Evolutionary conservation across 495 filamentous ascomycete species (phyloP).

Genomic region (Friedmanniomyces endolithicus): DNA sequence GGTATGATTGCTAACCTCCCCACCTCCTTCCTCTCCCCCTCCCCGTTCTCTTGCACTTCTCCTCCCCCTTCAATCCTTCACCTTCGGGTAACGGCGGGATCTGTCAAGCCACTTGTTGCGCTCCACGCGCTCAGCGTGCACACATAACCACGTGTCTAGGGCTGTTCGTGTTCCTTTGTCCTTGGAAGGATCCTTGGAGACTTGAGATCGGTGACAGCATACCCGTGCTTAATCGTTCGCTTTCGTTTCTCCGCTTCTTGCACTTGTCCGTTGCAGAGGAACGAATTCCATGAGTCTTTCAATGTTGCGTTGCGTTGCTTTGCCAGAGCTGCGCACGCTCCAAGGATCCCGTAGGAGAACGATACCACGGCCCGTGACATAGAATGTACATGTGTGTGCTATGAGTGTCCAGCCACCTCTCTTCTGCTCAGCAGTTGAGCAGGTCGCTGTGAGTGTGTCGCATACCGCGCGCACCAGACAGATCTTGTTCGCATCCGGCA

Average conservation of each 20-base stretch:
- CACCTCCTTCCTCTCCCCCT: slow-evolving; percentile 18
- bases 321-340: slow-evolving; percentile 48
- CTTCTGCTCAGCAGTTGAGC: slow-evolving; percentile 32
- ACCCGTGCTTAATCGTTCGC: slow-evolving; percentile 52
- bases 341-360: slow-evolving; percentile 57
- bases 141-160: slow-evolving; percentile 69
- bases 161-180: slow-evolving; percentile 68
- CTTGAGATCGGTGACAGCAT: slow-evolving; percentile 53
- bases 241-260: slow-evolving; percentile 54
- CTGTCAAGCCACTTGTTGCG: slow-evolving; percentile 15
- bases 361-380: slow-evolving; percentile 31
- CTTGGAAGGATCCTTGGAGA: slow-evolving; percentile 74
- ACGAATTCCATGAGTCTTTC: slow-evolving; percentile 54
- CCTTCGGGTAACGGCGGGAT: slow-evolving; percentile 43
- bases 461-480: slow-evolving; percentile 46
- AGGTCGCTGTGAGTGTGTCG: slow-evolving; percentile 22
- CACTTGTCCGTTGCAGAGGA: slow-evolving; percentile 49
- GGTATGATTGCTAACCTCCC: slow-evolving; percentile 76
- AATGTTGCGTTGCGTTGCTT: slow-evolving; percentile 17
- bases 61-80: slow-evolving; percentile 22
- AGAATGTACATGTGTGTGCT: slow-evolving; percentile 19
- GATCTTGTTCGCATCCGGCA: slow-evolving; percentile 47
- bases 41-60: slow-evolving; percentile 31
- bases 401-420: slow-evolving; percentile 6
- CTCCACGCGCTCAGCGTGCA: slow-evolving; percentile 60